Evolutionary conservation across 2,329 filamentous ascomycete species (phyloP).

Genomic region (Diaporthe vaccinii): DNA sequence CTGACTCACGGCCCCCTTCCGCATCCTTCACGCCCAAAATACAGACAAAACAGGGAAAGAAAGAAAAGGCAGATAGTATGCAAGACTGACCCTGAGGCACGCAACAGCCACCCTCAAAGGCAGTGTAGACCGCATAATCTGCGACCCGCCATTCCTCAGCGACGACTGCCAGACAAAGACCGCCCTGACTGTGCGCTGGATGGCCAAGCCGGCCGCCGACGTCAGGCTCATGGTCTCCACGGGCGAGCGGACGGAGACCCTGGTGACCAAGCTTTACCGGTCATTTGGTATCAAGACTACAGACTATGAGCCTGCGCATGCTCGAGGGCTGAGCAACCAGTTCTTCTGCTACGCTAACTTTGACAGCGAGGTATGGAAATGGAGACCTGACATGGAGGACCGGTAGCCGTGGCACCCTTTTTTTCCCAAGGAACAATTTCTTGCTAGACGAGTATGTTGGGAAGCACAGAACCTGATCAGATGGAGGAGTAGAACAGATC

Average conservation of each 20-base stretch:
- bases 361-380: constrained; percentile 69
- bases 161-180: constrained; percentile 87
- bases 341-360: constrained; percentile 87
- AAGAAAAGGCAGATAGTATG: background rate
- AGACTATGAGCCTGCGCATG: constrained; percentile 76
- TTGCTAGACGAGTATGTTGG: background rate
- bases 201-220: constrained; percentile 62
- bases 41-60: background rate
- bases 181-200: constrained; percentile 81
- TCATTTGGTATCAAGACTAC: constrained; percentile 74
- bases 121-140: constrained; percentile 76
- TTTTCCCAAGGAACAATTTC: too few species aligned
- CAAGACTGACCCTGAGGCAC: background rate
- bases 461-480: constrained; percentile 1
- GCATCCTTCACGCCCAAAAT: background rate
- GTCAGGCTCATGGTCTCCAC: constrained; percentile 75
- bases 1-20: background rate
- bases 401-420: background rate
- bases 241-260: constrained; percentile 79
- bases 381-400: constrained; percentile 48
- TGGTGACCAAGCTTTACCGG: constrained; percentile 77
- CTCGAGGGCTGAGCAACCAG: constrained; percentile 83
- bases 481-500: constrained; percentile 19
- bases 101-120: constrained; percentile 68
- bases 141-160: constrained; percentile 84